Conservation (phyloP, 371 early-diverging fungal genomes). For the Saksenaea vasiformis region DNA sequence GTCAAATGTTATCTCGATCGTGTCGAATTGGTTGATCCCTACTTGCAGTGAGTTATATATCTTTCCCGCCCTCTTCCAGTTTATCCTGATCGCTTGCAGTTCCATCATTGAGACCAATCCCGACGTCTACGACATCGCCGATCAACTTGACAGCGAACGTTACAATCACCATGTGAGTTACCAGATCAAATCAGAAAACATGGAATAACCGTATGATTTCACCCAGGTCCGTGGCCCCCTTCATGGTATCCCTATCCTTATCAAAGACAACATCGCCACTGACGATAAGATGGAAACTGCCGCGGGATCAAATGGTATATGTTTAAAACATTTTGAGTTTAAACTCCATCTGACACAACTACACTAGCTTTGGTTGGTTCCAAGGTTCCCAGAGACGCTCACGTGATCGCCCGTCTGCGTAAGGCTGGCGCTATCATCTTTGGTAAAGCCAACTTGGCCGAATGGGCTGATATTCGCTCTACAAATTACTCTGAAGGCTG, state of each 20-base stretch:
- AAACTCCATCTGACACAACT: not conserved
- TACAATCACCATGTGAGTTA: not conserved
- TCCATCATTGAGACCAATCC: slow-evolving; percentile 20
- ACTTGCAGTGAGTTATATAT: slow-evolving; percentile 9
- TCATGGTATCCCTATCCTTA: slow-evolving; percentile 64
- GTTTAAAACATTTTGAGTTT: not conserved
- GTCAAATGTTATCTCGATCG: slow-evolving; percentile 20
- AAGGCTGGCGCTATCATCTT: slow-evolving; percentile 72
- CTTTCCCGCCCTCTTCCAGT: not conserved
- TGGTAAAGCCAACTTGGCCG: slow-evolving; percentile 94
- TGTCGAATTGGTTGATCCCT: slow-evolving; percentile 11
- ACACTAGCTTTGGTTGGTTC: slow-evolving; percentile 11
- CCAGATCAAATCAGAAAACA: not conserved
- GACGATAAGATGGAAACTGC: slow-evolving; percentile 15
- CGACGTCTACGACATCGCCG: slow-evolving; percentile 10
- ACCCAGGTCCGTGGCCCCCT: slow-evolving; percentile 31
- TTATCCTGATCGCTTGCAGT: not conserved
- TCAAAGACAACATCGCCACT: slow-evolving; percentile 79
- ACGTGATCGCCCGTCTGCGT: slow-evolving; percentile 64
- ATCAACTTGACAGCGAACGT: slow-evolving; percentile 12
- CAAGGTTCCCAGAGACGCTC: slow-evolving; percentile 48
- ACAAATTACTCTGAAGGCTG: slow-evolving; percentile 16
- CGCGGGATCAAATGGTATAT: slow-evolving; percentile 10
- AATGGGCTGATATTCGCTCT: slow-evolving; percentile 49
- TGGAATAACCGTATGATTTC: not conserved